Base-by-base conservation (phyloP, 2,329 filamentous ascomycete species). In the Pyrenophora tritici-repentis region DNA sequence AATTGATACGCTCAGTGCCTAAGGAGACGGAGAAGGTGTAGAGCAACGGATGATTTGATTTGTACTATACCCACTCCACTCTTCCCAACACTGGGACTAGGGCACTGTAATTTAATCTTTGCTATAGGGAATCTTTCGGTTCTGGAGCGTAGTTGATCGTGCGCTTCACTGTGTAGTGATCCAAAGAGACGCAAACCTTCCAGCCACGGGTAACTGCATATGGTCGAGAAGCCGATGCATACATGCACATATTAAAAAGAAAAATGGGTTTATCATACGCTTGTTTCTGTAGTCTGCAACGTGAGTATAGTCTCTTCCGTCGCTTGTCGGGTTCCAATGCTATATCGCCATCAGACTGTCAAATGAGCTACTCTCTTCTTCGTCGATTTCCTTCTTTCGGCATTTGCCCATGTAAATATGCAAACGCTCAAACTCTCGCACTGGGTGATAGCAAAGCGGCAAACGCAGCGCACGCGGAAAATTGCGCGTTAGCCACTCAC, bases 1-100 rank as follows among this genome's bases (percentile, higher is more conserved):
- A 88, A 75, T 81, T 96, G 75, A 75, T 97, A 44, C 83, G 85
- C 51, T 79, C 83, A 50, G 72, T 85, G 47, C 76, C 80, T 8
- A 75, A 79, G 58, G 73, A 78, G 40, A 56, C 40, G 1, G 50
- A 56, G 20, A 66, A 65, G 47, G 57, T 42, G 24, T 68, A 53
- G 58, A 42, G 4, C 24, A 18, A 18, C 18, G 24, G 38, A 39
- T 39, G 41, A 20, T 38, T 9, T 39, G 53, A 47, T 38, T 39
- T 46, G 51, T 42, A 55, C 20, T 42, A 38, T 42, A 39, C 38
- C 34, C 29, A 41, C 44, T 42, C 29, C 32, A 41, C 42, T 52
- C 42, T 31, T 29, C 35, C 12, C 22, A 14, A 16, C 16, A 34
- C 17, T 18, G 9, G 26, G 9, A 9, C 4, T 8, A 13, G 6